A percentile compares a stretch with the other conserved stretches of the same genome.
These are phyloP conservation scores for Flaveria floridana DNA, from an alignment of 140 eudicot species.

Conservation along the genomic window DNA sequence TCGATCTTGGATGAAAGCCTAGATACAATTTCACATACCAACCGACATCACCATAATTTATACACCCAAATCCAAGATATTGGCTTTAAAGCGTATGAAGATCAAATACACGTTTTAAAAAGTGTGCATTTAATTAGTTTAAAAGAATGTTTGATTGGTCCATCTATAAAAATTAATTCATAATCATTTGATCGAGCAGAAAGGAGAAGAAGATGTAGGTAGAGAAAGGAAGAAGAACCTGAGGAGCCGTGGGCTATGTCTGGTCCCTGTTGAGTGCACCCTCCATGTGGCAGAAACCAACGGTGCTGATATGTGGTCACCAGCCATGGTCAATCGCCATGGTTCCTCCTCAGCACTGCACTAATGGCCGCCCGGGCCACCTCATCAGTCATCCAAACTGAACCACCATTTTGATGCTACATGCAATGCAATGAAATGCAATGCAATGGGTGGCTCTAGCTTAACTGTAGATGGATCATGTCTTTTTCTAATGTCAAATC, in stretches of 20 bases:
- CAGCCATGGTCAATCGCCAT: constrained; percentile 44
- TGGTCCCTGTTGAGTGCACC: constrained; percentile 69
- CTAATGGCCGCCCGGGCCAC: not conserved
- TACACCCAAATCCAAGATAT: not conserved
- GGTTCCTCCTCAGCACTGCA: constrained; percentile 31
- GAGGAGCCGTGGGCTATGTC: constrained; percentile 62
- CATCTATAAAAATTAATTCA: not conserved
- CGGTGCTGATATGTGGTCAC: constrained; percentile 87
- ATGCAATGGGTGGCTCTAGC: too few relatives aligned
- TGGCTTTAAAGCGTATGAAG: too few relatives aligned
- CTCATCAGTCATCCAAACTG: constrained; percentile 18
- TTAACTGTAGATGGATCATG: constrained; percentile 24
- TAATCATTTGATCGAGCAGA: constrained; percentile 28
- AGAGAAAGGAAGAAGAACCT: constrained; percentile 38
- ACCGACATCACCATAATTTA: not conserved
- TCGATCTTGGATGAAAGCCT: too few relatives aligned
- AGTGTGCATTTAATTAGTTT: too few relatives aligned
- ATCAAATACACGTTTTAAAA: too few relatives aligned
- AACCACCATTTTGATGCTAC: constrained; percentile 27
- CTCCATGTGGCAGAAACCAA: constrained; percentile 59
- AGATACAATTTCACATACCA: too few relatives aligned
- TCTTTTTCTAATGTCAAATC: not conserved
- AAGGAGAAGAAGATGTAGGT: constrained; percentile 26
- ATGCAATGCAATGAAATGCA: not conserved
- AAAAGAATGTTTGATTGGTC: not conserved